phyloP scores from a whole-genome alignment of 2,329 filamentous ascomycete species.

The Apiospora hydei region DNA sequence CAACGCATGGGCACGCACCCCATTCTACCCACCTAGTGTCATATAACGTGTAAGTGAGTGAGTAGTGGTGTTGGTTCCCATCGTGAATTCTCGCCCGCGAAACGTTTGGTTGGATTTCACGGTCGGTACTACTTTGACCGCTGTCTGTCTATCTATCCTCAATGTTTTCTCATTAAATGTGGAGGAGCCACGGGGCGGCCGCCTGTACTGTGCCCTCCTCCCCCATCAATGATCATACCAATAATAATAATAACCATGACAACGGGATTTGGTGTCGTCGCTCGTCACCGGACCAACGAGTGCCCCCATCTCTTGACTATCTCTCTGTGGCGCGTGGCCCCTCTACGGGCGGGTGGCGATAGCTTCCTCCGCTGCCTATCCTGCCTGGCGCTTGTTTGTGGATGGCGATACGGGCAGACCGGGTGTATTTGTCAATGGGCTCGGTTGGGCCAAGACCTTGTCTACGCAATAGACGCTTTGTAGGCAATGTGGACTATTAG shows the following conservation, averaged over 20 bases:
- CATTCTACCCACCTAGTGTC: neutral
- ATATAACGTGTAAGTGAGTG: neutral
- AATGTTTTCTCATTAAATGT: neutral
- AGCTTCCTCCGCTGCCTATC: neutral
- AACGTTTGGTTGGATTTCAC: neutral
- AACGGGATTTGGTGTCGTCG: neutral
- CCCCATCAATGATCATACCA: neutral
- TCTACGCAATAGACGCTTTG: neutral
- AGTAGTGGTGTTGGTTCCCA: neutral
- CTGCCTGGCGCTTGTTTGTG: neutral
- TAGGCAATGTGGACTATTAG: neutral
- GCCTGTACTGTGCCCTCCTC: neutral
- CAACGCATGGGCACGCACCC: constrained; percentile 2
- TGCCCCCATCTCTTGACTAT: neutral
- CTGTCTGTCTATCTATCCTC: neutral
- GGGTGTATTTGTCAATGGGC: neutral
- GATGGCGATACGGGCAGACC: neutral
- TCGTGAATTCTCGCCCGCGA: neutral
- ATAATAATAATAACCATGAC: neutral
- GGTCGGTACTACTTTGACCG: neutral
- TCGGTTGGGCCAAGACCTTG: neutral
- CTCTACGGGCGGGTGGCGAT: neutral
- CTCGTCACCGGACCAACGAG: neutral
- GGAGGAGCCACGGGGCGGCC: neutral
- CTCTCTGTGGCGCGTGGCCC: neutral